Conservation (phyloP, 345 rosid genomes). For the Syzygium oleosum region DNA sequence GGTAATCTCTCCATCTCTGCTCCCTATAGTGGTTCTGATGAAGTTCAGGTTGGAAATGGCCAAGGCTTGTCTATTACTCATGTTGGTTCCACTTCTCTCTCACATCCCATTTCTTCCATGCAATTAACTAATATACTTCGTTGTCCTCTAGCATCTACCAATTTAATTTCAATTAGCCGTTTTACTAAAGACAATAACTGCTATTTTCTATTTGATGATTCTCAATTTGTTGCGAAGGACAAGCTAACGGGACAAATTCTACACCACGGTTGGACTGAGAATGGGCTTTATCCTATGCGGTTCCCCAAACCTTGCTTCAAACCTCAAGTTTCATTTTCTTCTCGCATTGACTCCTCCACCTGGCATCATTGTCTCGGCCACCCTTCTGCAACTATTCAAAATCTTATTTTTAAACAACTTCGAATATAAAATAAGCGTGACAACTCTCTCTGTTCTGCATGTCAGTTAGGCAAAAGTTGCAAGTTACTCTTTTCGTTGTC, state of each 20-base stretch:
- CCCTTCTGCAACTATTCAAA: neutral
- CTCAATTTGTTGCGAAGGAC: too few species aligned
- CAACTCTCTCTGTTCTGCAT: too few species aligned
- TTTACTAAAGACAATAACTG: neutral
- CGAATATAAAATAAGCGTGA: too few species aligned
- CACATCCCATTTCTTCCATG: neutral
- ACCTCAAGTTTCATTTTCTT: neutral
- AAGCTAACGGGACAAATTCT: neutral
- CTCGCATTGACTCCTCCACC: neutral
- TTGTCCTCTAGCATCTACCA: neutral
- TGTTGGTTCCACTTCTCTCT: neutral
- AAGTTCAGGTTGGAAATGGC: too few species aligned
- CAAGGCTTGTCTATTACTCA: too few species aligned
- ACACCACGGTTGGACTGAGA: neutral
- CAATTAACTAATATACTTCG: neutral
- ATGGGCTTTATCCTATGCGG: neutral
- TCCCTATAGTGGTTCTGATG: too few species aligned
- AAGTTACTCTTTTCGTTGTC: too few species aligned
- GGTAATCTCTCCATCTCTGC: too few species aligned
- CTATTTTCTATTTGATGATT: neutral
- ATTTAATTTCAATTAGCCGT: neutral
- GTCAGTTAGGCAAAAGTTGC: too few species aligned
- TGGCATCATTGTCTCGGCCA: neutral
- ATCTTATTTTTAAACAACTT: too few species aligned
- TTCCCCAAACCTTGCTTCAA: neutral